Evolutionary conservation across 768 basidiomycete species (phyloP), one percentile per base, ranked within the genome.

Genomic region (Amanita molliuscula): DNA sequence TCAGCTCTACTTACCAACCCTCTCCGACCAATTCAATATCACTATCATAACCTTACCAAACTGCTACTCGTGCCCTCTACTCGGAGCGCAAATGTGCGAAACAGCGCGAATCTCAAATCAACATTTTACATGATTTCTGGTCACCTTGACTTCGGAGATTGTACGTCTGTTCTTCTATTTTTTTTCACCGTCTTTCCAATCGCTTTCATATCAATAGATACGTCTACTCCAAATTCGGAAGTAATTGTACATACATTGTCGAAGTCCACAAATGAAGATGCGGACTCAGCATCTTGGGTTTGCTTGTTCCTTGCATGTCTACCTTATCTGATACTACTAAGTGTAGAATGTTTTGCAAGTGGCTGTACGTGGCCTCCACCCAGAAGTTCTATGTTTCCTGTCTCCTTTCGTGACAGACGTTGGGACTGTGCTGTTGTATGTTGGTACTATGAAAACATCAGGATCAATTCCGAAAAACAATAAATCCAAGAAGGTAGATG

Each of bases 81-180:
- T 25, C 38, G 18, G 15, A 50, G 34, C 25, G 11, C n/a, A 31
- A 31, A 16, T 15, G 31, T 6, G 20, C 38, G 50, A 52, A 53
- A 56, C 36, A 50, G 41, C 25, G 44, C 47, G 9, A 48, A 40
- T 16, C 68, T 61, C 49, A 65, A 44, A 20, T 65, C 56, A 20
- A 66, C 52, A 35, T 61, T 78, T 8, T 77, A 75, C 55, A 61
- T 88, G 5, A 68, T 74, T 8, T 69, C 73, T 18, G 74, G 69
- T 44, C 78, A 72, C 53, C 61, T 82, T n/a, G 74, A 85, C 51
- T 79, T 81, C 43, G 73, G 72, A 42, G 74, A 81, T 52, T 82
- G 84, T 86, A 61, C 54, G 77, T 54, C 33, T 48, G 29, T 23
- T 23, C 42, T 50, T 16, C 48, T 4, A 0, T 44, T 5, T 21